A percentile compares a stretch with the other conserved stretches of the same genome.
These are phyloP conservation scores for Leccinum uliginosum DNA, from an alignment of 768 basidiomycete genomes.

Conservation along the genomic window DNA sequence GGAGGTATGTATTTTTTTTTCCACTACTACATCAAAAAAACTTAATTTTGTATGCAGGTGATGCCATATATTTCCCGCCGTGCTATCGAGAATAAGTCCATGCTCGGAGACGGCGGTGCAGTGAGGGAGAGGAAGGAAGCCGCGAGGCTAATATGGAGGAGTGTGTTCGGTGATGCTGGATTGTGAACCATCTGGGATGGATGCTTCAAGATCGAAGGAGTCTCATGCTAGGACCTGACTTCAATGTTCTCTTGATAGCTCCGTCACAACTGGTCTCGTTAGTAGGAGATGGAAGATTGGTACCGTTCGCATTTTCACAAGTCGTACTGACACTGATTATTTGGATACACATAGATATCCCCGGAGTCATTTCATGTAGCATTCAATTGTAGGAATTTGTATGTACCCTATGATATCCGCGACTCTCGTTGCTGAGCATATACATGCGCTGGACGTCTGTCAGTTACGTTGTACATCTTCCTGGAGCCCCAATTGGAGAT, in stretches of 20 bases:
- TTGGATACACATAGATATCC: background rate
- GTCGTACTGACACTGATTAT: background rate
- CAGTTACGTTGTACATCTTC: background rate
- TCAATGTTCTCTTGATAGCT: background rate
- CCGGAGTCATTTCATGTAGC: background rate
- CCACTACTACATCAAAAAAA: too few species aligned
- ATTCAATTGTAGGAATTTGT: background rate
- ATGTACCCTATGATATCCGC: background rate
- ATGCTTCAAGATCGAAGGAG: background rate
- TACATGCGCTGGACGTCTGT: background rate
- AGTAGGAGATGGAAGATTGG: background rate
- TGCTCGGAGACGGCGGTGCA: slow-evolving; percentile 73
- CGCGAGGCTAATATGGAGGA: slow-evolving; percentile 26
- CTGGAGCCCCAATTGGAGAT: background rate
- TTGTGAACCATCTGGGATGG: slow-evolving; percentile 11
- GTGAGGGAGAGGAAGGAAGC: slow-evolving; percentile 31
- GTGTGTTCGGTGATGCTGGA: slow-evolving; percentile 28
- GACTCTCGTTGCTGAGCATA: background rate
- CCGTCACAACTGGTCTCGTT: background rate
- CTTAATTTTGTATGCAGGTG: slow-evolving; percentile 40
- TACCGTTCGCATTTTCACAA: background rate
- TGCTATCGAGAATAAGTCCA: slow-evolving; percentile 90
- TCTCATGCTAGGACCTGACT: background rate
- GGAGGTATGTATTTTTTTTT: slow-evolving; percentile 40
- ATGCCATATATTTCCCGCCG: slow-evolving; percentile 88